Base-by-base conservation (phyloP, 495 filamentous ascomycete species). In the Aspergillus sparsus region DNA sequence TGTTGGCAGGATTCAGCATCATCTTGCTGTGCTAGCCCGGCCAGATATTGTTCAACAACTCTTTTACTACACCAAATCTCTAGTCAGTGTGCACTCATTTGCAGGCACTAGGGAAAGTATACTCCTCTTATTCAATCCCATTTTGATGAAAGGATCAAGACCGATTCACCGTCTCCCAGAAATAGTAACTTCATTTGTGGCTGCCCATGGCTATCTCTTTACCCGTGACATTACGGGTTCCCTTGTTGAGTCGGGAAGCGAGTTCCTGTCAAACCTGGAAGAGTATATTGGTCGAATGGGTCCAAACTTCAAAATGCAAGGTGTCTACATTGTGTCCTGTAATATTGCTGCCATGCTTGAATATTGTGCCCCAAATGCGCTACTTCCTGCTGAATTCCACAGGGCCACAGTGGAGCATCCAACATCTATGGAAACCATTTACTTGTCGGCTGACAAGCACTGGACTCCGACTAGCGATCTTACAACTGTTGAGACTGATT, bases 1-100 rank as follows among this genome's bases (percentile, higher is more conserved):
- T 4, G 80, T 87, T 15, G 92, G 92, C 0, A 76, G 92, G 1
- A 78, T 95, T 3, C 91, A 94, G 55, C 92, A 96, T 70, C 92
- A 95, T 67, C 78, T 94, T 6, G 92, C 89, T 0, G 91, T 95
- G 13, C 74, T 95, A 13, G 87, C 91, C 10, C 79, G 90, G 11
- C 90, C 89, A 0, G 88, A 91, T 65, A 77, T 83, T 3, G 63
- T 91, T 0, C 86, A 88, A 62, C 91, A 95, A 67, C 71, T 95
- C 0, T 92, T 87, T 60, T 88, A 87, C 63, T 96, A 94, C 67
- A 78, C 75, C 33, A 81, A 80, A 49, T 74, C 81, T 7, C 68
- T 85, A 27, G 71, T 78, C 35, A 75, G 74, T 58, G 61, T 75
- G 15, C 66, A 66, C 10, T 83, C 86, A 0, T 91, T 89, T 60